These are phyloP conservation scores for Ceratocystis harringtonii DNA, from an alignment of 2,329 filamentous ascomycete species.

Conservation along the genomic window DNA sequence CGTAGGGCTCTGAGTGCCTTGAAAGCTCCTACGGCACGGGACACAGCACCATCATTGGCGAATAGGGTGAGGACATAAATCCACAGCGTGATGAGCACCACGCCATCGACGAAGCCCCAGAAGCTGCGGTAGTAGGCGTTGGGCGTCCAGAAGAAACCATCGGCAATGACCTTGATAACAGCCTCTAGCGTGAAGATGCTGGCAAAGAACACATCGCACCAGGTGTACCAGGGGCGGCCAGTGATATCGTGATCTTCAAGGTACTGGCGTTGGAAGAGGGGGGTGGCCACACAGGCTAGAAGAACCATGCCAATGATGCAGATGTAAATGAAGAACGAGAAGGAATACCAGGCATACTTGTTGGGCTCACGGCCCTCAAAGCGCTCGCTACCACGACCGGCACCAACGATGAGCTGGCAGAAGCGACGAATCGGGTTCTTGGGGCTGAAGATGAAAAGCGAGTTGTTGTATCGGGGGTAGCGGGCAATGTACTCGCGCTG, in stretches of 20 bases:
- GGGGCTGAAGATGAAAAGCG: constrained; percentile 73
- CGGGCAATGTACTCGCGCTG: constrained; percentile 80
- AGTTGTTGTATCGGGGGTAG: constrained; percentile 84
- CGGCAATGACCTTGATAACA: constrained; percentile 80
- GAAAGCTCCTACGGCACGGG: constrained; percentile 85
- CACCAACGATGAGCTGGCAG: constrained; percentile 82
- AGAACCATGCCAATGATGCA: constrained; percentile 97
- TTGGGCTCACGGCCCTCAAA: constrained; percentile 84
- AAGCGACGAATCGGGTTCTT: constrained; percentile 61
- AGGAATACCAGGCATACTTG: constrained; percentile 77
- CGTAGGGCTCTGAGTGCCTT: constrained; percentile 87
- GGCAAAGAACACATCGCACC: constrained; percentile 82
- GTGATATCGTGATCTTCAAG: constrained; percentile 41
- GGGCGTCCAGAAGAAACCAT: constrained; percentile 90
- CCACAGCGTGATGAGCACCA: constrained; percentile 88
- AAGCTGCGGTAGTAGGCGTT: constrained; percentile 94
- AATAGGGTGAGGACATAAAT: constrained; percentile 80
- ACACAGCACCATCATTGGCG: constrained; percentile 67
- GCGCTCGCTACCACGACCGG: constrained; percentile 71
- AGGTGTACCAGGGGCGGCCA: constrained; percentile 62
- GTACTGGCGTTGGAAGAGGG: constrained; percentile 82
- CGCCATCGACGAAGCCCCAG: constrained; percentile 88
- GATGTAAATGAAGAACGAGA: constrained; percentile 86
- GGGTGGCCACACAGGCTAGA: constrained; percentile 84
- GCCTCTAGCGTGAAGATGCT: constrained; percentile 75